These are phyloP conservation scores for Candida boleticola DNA, from an alignment of 805 yeast genomes.

Conservation along the genomic window DNA sequence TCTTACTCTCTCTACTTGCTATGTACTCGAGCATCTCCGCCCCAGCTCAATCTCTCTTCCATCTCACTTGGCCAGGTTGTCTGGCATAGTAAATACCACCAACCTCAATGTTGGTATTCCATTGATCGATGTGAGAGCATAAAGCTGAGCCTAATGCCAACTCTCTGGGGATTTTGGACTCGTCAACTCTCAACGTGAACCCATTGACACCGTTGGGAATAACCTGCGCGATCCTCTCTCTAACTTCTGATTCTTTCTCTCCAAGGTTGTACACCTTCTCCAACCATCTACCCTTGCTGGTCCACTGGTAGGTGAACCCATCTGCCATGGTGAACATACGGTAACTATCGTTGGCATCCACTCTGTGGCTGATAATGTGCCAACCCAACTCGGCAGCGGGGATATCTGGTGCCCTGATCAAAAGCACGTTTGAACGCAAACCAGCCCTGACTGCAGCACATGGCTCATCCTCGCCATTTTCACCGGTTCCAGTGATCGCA, in stretches of 20 bases:
- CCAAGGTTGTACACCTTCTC: slow-evolving; percentile 60
- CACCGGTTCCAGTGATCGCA: slow-evolving; percentile 40
- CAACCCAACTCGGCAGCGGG: slow-evolving; percentile 60
- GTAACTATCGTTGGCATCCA: slow-evolving; percentile 60
- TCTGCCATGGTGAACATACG: slow-evolving; percentile 60
- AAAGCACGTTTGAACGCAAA: slow-evolving; percentile 54
- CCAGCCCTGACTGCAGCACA: slow-evolving; percentile 62
- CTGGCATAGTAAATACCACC: slow-evolving; percentile 66
- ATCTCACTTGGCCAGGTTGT: slow-evolving; percentile 47
- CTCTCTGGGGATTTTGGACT: slow-evolving; percentile 53
- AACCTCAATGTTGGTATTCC: slow-evolving; percentile 59
- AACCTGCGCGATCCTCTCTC: slow-evolving; percentile 62
- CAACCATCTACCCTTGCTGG: slow-evolving; percentile 54
- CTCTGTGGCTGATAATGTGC: slow-evolving; percentile 59
- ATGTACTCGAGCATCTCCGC: too few relatives aligned
- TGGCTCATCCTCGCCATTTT: slow-evolving; percentile 52
- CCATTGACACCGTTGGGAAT: slow-evolving; percentile 53
- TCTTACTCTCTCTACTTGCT: too few relatives aligned
- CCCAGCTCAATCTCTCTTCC: slow-evolving; percentile 56
- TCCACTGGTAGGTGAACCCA: slow-evolving; percentile 65
- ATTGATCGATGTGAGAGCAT: slow-evolving; percentile 61
- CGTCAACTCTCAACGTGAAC: slow-evolving; percentile 55
- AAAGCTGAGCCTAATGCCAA: slow-evolving; percentile 59
- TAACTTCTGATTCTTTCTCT: slow-evolving; percentile 61
- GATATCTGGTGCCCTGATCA: slow-evolving; percentile 49